Evolutionary conservation across 805 yeast genomes (phyloP).

Genomic region (Wickerhamomyces canadensis): DNA sequence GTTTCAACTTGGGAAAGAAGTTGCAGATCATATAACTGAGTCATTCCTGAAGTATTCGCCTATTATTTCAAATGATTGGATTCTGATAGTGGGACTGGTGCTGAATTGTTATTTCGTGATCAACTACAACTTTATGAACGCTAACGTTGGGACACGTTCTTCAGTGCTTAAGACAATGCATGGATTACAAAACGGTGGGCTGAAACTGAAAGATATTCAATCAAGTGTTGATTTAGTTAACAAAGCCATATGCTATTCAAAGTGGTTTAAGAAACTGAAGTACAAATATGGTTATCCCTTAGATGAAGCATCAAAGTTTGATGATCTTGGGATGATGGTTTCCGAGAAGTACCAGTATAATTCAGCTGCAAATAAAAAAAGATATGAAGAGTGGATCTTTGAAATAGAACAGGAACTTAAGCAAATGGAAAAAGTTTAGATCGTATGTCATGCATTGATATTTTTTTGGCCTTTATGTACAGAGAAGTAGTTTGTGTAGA

Average conservation of each 20-base stretch:
- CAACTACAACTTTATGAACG: constrained; percentile 39
- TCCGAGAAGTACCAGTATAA: constrained; percentile 26
- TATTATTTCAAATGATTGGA: constrained; percentile 61
- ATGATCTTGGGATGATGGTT: constrained; percentile 31
- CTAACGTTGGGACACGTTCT: constrained; percentile 44
- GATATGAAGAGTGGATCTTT: constrained; percentile 9
- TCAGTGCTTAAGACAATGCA: constrained; percentile 46
- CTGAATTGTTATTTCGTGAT: constrained; percentile 52
- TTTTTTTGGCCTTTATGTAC: too few species aligned
- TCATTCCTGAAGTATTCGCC: constrained; percentile 45
- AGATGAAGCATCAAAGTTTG: constrained; percentile 20
- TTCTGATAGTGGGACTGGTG: constrained; percentile 60
- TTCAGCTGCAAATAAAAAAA: constrained; percentile 25
- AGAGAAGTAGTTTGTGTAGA: too few species aligned
- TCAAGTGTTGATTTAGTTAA: constrained; percentile 50
- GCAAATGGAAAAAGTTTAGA: neutral
- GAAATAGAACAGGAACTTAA: neutral
- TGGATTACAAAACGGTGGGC: constrained; percentile 47
- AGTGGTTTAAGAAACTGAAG: constrained; percentile 59
- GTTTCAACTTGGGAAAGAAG: constrained; percentile 53
- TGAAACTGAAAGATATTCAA: constrained; percentile 41
- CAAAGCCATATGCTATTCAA: constrained; percentile 47
- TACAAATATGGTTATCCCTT: constrained; percentile 30
- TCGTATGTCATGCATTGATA: too few species aligned
- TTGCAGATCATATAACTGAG: constrained; percentile 44